A percentile compares a stretch with the other conserved stretches of the same genome.
Evolutionary conservation across 352 stramenopile genomes (phyloP).

Genomic region (Globisporangium okanoganense): DNA sequence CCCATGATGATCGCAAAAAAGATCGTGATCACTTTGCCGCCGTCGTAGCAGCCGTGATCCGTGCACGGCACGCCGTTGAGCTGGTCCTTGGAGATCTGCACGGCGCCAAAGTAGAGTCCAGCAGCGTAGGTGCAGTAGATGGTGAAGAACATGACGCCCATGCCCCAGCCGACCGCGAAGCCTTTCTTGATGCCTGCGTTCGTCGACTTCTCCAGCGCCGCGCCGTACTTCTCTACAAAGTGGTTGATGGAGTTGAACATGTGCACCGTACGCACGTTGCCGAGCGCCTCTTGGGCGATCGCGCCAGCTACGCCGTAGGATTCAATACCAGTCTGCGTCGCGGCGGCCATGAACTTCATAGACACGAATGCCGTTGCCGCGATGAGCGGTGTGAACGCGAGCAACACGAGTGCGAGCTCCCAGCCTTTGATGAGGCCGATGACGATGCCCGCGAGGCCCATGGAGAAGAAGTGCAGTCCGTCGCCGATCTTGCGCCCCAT

Average conservation of each 20-base stretch:
- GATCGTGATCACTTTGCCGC: conserved; percentile 60
- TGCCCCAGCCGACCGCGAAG: conserved; percentile 53
- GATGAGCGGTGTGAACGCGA: conserved; percentile 65
- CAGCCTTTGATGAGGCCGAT: conserved; percentile 68
- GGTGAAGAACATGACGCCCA: conserved; percentile 60
- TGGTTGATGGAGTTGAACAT: conserved; percentile 69
- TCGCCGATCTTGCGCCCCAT: conserved; percentile 66
- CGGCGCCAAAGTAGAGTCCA: conserved; percentile 76
- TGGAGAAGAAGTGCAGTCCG: conserved; percentile 53
- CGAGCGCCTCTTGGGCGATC: conserved; percentile 62
- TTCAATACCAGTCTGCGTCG: conserved; percentile 46
- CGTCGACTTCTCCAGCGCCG: conserved; percentile 37
- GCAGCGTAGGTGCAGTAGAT: conserved; percentile 71
- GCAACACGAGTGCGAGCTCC: conserved; percentile 59
- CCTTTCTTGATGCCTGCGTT: conserved; percentile 42
- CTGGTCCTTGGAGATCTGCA: conserved; percentile 61
- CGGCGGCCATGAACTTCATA: conserved; percentile 46
- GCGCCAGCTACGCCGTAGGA: conserved; percentile 64
- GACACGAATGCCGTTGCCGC: conserved; percentile 45
- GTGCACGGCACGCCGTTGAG: conserved; percentile 39
- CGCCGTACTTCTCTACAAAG: conserved; percentile 57
- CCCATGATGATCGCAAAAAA: conserved; percentile 73
- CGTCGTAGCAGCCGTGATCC: conserved; percentile 48
- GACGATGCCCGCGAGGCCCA: conserved; percentile 56
- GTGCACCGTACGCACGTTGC: conserved; percentile 72